These are phyloP conservation scores for Aureobasidium musti DNA, from an alignment of 2,329 filamentous ascomycete genomes.

Conservation along the genomic window DNA sequence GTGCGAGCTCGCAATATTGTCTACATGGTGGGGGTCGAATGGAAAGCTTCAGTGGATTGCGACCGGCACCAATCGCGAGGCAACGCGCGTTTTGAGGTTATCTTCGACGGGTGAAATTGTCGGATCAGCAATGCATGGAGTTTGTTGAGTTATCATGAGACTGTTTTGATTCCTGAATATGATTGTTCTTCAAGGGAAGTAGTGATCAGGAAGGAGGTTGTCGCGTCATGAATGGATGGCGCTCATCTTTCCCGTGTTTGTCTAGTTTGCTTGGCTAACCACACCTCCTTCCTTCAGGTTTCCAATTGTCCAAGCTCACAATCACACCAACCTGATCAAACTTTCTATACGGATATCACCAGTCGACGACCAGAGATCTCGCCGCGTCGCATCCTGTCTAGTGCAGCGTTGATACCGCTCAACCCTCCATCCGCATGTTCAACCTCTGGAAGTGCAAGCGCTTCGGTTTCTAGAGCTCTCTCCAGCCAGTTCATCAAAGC, in stretches of 20 bases:
- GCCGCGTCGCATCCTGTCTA: conserved; percentile 66
- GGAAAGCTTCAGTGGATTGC: background rate
- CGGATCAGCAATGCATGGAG: background rate
- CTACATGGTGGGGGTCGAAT: conserved; percentile 1
- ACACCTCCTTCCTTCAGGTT: background rate
- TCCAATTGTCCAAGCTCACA: background rate
- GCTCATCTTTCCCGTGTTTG: background rate
- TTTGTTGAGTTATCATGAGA: background rate
- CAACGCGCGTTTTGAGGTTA: background rate
- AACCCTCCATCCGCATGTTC: conserved; percentile 65
- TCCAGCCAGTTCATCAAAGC: conserved; percentile 68
- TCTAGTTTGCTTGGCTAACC: conserved; percentile 1
- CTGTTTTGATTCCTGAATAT: background rate
- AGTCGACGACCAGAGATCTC: conserved; percentile 68
- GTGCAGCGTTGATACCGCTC: conserved; percentile 65
- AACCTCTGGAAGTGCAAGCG: conserved; percentile 64
- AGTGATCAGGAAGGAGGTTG: background rate
- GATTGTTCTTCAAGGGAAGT: background rate
- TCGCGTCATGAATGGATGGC: background rate
- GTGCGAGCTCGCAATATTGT: conserved; percentile 23
- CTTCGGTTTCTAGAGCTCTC: conserved; percentile 57
- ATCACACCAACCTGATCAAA: background rate
- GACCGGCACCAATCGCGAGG: background rate
- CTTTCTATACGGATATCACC: conserved; percentile 54
- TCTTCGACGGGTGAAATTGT: background rate